Conservation (phyloP, 352 stramenopile genomes). For the Phytopythium montanum region DNA sequence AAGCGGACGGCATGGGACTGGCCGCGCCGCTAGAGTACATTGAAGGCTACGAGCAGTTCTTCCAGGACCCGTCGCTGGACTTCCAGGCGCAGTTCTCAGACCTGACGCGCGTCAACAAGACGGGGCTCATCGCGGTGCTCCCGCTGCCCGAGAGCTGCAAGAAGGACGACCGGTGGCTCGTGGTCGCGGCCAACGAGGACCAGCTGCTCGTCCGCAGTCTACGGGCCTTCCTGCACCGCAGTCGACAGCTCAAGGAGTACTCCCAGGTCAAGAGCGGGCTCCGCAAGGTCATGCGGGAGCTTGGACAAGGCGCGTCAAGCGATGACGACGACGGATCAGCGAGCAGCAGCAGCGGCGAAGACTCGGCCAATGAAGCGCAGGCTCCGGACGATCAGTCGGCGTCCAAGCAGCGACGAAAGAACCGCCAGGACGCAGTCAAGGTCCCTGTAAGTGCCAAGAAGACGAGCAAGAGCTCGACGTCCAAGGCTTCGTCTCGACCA, state of each 20-base stretch:
- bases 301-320: conserved; percentile 17
- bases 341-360: conserved; percentile 10
- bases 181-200: conserved; percentile 69
- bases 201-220: conserved; percentile 69
- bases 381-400: conserved; percentile 1
- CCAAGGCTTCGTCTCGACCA: conserved; percentile 11
- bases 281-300: conserved; percentile 37
- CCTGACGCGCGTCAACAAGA: conserved; percentile 71
- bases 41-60: conserved; percentile 80
- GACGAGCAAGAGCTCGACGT: conserved; percentile 8
- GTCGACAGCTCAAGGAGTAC: conserved; percentile 44
- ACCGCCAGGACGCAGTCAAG: conserved; percentile 6
- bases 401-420: conserved; percentile 5
- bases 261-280: conserved; percentile 43
- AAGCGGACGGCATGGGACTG: conserved; percentile 41
- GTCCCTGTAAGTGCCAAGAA: conserved; percentile 17
- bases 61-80: conserved; percentile 66
- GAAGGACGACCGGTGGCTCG: conserved; percentile 57
- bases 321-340: conserved; percentile 8
- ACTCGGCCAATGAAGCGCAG: conserved; percentile 11
- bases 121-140: conserved; percentile 56
- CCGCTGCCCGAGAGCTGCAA: conserved; percentile 47
- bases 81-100: conserved; percentile 79
- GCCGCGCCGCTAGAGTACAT: conserved; percentile 69
- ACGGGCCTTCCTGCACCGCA: conserved; percentile 59